Evolutionary conservation across 2,329 filamentous ascomycete genomes (phyloP).

Genomic region (Aspergillus neotritici): DNA sequence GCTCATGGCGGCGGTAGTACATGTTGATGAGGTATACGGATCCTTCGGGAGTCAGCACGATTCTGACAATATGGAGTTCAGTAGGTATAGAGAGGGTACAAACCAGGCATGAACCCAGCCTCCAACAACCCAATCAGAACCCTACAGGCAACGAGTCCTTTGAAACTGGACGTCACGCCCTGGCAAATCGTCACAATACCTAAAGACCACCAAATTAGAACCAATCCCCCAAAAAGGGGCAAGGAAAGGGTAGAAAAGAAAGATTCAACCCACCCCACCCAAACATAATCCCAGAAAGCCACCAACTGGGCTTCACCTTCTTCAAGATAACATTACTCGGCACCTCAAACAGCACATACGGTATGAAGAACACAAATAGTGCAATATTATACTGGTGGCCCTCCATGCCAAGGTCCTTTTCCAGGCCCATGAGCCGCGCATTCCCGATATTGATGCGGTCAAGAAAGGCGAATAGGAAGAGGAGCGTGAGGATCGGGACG

Average conservation of each 20-base stretch:
- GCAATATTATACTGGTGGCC: constrained; percentile 40
- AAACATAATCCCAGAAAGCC: constrained; percentile 41
- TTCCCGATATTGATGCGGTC: constrained; percentile 48
- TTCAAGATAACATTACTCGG: constrained; percentile 46
- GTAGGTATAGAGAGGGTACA: not conserved
- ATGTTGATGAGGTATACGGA: constrained; percentile 33
- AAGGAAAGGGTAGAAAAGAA: not conserved
- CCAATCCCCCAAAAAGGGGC: not conserved
- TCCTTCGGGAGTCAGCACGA: constrained; percentile 11
- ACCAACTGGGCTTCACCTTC: constrained; percentile 37
- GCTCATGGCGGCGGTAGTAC: constrained; percentile 36
- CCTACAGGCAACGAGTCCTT: constrained; percentile 33
- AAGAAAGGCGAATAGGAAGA: constrained; percentile 44
- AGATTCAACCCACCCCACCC: constrained; percentile 32
- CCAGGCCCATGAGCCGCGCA: constrained; percentile 42
- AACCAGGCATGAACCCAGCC: constrained; percentile 35
- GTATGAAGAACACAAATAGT: constrained; percentile 43
- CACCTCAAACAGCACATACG: constrained; percentile 43
- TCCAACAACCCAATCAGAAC: constrained; percentile 35
- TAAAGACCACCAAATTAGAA: constrained; percentile 8
- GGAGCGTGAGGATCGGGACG: constrained; percentile 43
- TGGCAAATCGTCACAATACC: constrained; percentile 41
- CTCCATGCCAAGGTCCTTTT: constrained; percentile 40
- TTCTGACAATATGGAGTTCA: not conserved
- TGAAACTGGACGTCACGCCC: constrained; percentile 37